These are phyloP conservation scores for Metarhizium sp. DNA, from an alignment of 2,329 filamentous ascomycete species.

Conservation along the genomic window DNA sequence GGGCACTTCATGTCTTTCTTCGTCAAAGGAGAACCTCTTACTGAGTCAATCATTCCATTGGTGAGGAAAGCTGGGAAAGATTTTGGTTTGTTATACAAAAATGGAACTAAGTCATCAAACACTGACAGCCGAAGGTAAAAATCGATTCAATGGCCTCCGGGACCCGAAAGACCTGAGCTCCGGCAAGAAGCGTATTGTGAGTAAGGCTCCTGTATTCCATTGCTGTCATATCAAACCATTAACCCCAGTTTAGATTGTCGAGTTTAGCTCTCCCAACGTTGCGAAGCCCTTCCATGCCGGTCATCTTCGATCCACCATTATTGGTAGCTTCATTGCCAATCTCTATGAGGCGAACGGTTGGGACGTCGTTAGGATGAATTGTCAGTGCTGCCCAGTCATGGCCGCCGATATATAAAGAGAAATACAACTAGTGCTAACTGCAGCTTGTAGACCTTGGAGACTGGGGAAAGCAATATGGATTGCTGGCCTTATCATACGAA, in stretches of 20 bases:
- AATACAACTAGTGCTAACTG: background rate
- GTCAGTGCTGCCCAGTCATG: constrained; percentile 9
- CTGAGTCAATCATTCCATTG: constrained; percentile 56
- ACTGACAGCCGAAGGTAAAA: constrained; percentile 41
- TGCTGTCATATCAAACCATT: background rate
- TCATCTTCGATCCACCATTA: constrained; percentile 69
- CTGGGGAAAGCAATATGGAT: constrained; percentile 71
- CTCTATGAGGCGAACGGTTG: constrained; percentile 62
- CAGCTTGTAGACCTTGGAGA: constrained; percentile 54
- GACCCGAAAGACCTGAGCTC: constrained; percentile 51
- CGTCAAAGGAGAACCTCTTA: constrained; percentile 61
- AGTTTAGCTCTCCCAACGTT: constrained; percentile 81
- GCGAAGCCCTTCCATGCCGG: constrained; percentile 78
- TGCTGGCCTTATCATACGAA: constrained; percentile 66
- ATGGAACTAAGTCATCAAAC: background rate
- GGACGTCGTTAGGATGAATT: constrained; percentile 65
- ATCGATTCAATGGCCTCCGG: constrained; percentile 48
- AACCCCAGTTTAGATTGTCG: constrained; percentile 44
- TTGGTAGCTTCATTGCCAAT: constrained; percentile 67
- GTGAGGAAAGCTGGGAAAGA: constrained; percentile 51
- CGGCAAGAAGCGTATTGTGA: constrained; percentile 49
- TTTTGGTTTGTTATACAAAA: constrained; percentile 28
- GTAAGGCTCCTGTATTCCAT: constrained; percentile 1
- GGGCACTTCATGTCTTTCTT: constrained; percentile 71
- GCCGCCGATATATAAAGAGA: background rate